Evolutionary conservation across 2,329 filamentous ascomycete genomes (phyloP).

Genomic region (Ambrosiella cleistominuta): DNA sequence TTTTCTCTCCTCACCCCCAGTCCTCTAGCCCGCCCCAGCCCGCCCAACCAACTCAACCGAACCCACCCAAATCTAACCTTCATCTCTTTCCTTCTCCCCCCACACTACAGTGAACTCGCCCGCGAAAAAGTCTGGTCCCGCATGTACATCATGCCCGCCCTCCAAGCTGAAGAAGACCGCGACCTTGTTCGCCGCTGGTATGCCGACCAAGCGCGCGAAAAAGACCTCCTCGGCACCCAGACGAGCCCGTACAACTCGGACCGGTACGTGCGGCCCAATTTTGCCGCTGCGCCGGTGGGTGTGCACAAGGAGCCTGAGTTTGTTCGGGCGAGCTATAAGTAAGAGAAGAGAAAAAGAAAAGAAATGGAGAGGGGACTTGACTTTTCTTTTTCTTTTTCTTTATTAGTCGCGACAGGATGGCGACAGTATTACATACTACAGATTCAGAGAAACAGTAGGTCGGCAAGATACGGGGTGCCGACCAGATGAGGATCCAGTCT

Average conservation of each 20-base stretch:
- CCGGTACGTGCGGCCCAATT: constrained; percentile 38
- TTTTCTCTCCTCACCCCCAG: not conserved
- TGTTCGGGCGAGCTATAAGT: not conserved
- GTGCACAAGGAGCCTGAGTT: not conserved
- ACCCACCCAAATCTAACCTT: constrained; percentile 8
- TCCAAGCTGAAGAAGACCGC: constrained; percentile 93
- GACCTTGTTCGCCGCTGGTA: constrained; percentile 77
- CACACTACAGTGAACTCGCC: constrained; percentile 54
- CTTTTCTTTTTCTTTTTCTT: not conserved
- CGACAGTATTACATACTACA: not conserved
- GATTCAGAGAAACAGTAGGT: no score
- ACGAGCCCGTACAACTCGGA: constrained; percentile 76
- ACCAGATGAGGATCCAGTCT: no score
- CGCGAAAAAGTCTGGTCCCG: constrained; percentile 98
- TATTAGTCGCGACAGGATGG: not conserved
- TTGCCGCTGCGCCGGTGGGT: constrained; percentile 8
- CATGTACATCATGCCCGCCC: constrained; percentile 80
- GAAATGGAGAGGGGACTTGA: not conserved
- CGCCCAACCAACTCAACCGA: not conserved
- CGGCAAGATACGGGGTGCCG: no score
- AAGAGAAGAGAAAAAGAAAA: not conserved
- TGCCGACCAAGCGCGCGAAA: constrained; percentile 78
- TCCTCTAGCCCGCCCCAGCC: not conserved
- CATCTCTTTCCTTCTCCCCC: not conserved
- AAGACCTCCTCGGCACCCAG: constrained; percentile 72